A percentile compares a stretch with the other conserved stretches of the same genome.
These are phyloP conservation scores for Coniochaeta sp. DNA, from an alignment of 2,329 filamentous ascomycete genomes.

Conservation along the genomic window DNA sequence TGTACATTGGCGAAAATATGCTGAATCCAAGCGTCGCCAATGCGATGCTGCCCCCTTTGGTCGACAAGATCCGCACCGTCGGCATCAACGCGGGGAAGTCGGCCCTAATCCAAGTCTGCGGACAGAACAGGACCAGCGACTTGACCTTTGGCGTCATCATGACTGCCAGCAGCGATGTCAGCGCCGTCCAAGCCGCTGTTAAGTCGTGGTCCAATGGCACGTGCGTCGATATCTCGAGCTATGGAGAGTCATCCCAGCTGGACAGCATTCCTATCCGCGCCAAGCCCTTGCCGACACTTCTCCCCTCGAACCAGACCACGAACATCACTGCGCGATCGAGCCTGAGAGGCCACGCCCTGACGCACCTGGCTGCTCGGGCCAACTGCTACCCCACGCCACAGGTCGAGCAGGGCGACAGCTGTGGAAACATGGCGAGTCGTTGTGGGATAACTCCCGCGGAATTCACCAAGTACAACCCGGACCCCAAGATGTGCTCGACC, in stretches of 20 bases:
- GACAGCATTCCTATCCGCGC: background rate
- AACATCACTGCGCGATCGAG: background rate
- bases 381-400: background rate
- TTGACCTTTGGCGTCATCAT: background rate
- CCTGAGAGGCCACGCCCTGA: background rate
- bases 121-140: background rate
- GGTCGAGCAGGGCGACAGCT: background rate
- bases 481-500: conserved; percentile 20
- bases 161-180: background rate
- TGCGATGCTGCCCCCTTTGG: no score
- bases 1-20: no score
- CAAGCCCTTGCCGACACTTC: background rate
- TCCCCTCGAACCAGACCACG: background rate
- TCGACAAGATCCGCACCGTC: no score
- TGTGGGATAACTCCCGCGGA: conserved; percentile 4
- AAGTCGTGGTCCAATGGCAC: background rate
- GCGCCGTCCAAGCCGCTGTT: background rate
- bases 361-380: background rate
- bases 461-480: conserved; percentile 20
- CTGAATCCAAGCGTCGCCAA: no score
- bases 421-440: background rate
- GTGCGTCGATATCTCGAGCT: background rate
- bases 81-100: no score
- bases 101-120: background rate
- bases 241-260: background rate